A percentile compares a stretch with the other conserved stretches of the same genome.
Conservation (phyloP, 2,329 filamentous ascomycete species). For the Diplodia sapinea region DNA sequence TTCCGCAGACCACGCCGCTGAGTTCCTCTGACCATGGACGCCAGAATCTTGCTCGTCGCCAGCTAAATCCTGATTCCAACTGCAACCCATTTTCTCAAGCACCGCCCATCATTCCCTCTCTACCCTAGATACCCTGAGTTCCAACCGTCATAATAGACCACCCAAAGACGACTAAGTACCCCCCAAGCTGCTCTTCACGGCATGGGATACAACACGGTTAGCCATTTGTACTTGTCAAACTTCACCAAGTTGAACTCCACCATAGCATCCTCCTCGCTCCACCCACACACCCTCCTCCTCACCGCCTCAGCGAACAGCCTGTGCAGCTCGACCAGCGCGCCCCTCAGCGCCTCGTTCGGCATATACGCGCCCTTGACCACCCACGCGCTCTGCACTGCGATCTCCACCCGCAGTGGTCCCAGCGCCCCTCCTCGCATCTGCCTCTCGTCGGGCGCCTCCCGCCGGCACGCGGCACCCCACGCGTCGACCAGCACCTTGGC, state of each 20-base stretch:
- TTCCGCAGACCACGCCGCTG: not conserved
- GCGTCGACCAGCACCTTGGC: not conserved
- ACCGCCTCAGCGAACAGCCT: conserved; percentile 40
- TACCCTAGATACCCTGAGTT: not conserved
- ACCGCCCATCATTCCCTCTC: not conserved
- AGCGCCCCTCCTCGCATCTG: not conserved
- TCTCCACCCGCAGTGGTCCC: conserved; percentile 1
- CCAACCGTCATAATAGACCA: not conserved
- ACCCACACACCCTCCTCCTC: conserved; percentile 38
- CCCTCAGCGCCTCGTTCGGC: conserved; percentile 34
- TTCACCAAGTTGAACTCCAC: conserved; percentile 34
- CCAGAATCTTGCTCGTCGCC: not conserved
- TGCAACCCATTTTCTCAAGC: not conserved
- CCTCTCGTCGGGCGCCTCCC: not conserved
- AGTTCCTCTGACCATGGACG: not conserved
- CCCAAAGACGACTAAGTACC: not conserved
- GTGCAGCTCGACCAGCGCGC: conserved; percentile 37
- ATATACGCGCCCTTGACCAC: not conserved
- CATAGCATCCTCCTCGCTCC: conserved; percentile 41
- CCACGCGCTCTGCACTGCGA: conserved; percentile 3
- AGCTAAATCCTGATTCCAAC: not conserved
- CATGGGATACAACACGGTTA: not conserved
- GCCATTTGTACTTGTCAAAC: conserved; percentile 3
- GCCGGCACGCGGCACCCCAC: not conserved
- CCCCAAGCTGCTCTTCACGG: not conserved